Percentiles rank a stretch among this genome's conserved stretches.
Evolutionary conservation across 192 early-diverging fungal genomes (phyloP).

Genomic region (Gaertneriomyces semiglobifer): DNA sequence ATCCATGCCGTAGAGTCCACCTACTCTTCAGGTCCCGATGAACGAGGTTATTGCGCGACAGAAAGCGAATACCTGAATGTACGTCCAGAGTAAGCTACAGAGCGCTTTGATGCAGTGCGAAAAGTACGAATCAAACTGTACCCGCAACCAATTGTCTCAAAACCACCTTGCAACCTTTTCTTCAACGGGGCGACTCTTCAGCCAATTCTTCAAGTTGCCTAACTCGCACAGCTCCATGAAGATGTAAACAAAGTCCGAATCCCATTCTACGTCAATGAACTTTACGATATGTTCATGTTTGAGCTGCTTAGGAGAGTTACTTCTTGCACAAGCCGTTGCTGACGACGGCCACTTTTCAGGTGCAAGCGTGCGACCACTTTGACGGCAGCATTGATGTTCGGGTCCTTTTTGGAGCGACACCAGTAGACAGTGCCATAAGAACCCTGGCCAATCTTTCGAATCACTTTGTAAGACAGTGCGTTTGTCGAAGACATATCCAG

Average conservation of each 20-base stretch:
- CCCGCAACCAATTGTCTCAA: conserved; percentile 21
- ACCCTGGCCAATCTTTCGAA: conserved; percentile 25
- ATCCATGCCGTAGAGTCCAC: background rate
- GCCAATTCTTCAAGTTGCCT: conserved; percentile 15
- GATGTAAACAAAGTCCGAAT: conserved; percentile 20
- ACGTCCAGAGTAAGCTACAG: background rate
- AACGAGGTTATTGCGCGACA: conserved; percentile 14
- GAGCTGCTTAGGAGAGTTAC: conserved; percentile 19
- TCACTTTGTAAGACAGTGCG: conserved; percentile 10
- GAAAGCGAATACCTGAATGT: conserved; percentile 17
- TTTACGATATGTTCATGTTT: conserved; percentile 22
- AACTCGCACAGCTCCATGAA: conserved; percentile 30
- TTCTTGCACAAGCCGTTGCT: conserved; percentile 25
- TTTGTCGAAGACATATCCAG: background rate
- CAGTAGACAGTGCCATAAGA: conserved; percentile 19
- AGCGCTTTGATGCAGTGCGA: background rate
- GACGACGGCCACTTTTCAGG: background rate
- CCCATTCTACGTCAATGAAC: conserved; percentile 33
- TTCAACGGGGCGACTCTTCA: conserved; percentile 5
- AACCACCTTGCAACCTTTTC: conserved; percentile 21
- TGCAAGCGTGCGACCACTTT: conserved; percentile 21
- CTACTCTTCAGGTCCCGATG: conserved; percentile 34
- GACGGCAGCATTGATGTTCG: conserved; percentile 2
- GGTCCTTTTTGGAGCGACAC: conserved; percentile 8
- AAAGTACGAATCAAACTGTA: background rate